These are phyloP conservation scores for Globisporangium ultimum DNA, from an alignment of 352 stramenopile species.

Conservation along the genomic window DNA sequence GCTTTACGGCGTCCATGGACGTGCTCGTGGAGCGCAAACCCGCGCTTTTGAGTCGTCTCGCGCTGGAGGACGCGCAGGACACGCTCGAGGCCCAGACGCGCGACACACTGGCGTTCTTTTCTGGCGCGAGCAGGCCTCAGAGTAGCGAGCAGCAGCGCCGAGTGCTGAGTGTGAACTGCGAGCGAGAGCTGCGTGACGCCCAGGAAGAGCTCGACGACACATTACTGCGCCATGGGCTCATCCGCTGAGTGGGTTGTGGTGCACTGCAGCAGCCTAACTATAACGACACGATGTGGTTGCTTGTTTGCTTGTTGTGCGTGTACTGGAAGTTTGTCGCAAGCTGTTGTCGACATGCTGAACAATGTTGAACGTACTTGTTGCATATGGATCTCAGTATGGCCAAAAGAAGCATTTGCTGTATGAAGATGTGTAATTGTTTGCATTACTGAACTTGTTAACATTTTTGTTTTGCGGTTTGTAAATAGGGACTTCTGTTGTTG, in stretches of 20 bases:
- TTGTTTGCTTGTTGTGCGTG: too few species aligned
- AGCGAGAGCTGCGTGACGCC: conserved; percentile 33
- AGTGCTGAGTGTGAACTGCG: conserved; percentile 38
- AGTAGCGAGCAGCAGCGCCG: not conserved
- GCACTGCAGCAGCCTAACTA: too few species aligned
- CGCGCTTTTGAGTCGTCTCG: conserved; percentile 20
- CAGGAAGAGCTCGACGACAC: conserved; percentile 32
- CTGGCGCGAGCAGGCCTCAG: conserved; percentile 2
- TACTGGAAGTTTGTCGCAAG: too few species aligned
- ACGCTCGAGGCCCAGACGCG: conserved; percentile 20
- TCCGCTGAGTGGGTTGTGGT: not conserved
- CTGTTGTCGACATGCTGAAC: too few species aligned
- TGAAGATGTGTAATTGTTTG: too few species aligned
- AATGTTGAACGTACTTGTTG: too few species aligned
- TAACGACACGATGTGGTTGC: too few species aligned
- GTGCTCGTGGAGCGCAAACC: conserved; percentile 38
- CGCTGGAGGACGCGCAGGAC: conserved; percentile 40
- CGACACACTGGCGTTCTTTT: conserved; percentile 26
- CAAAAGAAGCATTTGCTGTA: too few species aligned
- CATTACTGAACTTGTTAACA: too few species aligned
- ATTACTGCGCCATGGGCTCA: not conserved
- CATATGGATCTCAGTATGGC: too few species aligned
- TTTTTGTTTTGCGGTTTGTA: not conserved
- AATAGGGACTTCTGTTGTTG: conserved; percentile 1
- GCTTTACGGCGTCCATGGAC: conserved; percentile 38